Evolutionary conservation across 768 basidiomycete genomes (phyloP), one percentile per base, ranked within the genome.

Genomic region (Suillus brevipes): DNA sequence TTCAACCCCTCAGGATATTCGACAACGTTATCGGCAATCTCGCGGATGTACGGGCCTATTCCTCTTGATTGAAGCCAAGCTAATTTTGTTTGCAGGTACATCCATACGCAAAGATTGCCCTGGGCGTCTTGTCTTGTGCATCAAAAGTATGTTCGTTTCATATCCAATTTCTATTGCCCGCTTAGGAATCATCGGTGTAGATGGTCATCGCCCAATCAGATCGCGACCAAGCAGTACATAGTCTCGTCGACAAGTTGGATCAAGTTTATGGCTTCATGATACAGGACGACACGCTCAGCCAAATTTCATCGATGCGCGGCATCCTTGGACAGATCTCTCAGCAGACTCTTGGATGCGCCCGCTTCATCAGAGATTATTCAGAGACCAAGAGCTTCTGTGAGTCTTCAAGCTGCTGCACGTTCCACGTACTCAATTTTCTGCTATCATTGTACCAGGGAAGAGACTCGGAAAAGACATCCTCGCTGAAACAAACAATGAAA

Each of bases 361-460:
- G 64, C 4, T 66, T 66, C 36, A 60, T 66, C 20, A 25, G 8
- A 23, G 52, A 66, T 9, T 66, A 66, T 40, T 45, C 64, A 6
- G 64, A 43, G 14, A 60, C 14, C 14, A 66, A 59, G 45, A 57
- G 14, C 10, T 65, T 66, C 23, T 57, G 65, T 66, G 49, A 36
- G 65, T 49, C 38, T 40, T 40, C 14, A 40, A 40, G 38, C 38
- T 16, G 14, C 9, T 47, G 16, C 40, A 18, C 40, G 7, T 42
- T 42, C 6, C 42, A 13, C 34, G 7, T 16, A 2, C 16, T 42
- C 16, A 42, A 3, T 10, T 0, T n/a, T 12, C 45, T 45, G 12
- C 9, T 3, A 16, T n/a, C n/a, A n/a, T 53, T 31, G 2, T 37
- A 23, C 6, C 2, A 62, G 61, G 61, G 61, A 20, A 4, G 10